Evolutionary conservation across 768 basidiomycete species (phyloP).

Genomic region (Termitomyces sp.): DNA sequence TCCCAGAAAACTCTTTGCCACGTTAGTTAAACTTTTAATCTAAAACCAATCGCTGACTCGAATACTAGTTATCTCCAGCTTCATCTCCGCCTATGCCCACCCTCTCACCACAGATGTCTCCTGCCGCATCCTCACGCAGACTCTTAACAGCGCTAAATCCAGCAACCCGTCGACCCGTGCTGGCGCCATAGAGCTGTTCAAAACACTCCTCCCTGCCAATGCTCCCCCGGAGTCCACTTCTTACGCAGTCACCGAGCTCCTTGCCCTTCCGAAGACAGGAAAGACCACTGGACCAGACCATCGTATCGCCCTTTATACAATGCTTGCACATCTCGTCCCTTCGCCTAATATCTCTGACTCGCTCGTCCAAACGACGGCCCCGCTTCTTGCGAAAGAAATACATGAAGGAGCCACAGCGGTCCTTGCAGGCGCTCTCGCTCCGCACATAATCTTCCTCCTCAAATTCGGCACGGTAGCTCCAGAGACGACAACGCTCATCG

Average conservation of each 20-base stretch:
- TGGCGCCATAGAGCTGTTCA: constrained; percentile 55
- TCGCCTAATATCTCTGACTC: constrained; percentile 32
- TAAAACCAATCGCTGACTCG: neutral
- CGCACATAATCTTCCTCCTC: constrained; percentile 58
- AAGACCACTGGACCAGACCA: constrained; percentile 90
- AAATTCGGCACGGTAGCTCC: constrained; percentile 29
- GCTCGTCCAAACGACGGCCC: constrained; percentile 39
- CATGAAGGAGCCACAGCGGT: constrained; percentile 59
- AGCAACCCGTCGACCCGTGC: constrained; percentile 56
- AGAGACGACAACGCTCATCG: constrained; percentile 43
- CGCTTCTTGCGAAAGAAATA: constrained; percentile 64
- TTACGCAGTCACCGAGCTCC: constrained; percentile 54
- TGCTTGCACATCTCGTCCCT: constrained; percentile 55
- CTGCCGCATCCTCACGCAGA: constrained; percentile 50
- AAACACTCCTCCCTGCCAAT: constrained; percentile 31
- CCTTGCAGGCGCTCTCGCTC: constrained; percentile 48
- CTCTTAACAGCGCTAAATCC: constrained; percentile 70
- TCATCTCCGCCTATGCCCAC: constrained; percentile 51
- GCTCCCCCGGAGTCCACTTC: constrained; percentile 31
- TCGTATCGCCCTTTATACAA: constrained; percentile 72
- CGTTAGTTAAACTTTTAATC: constrained; percentile 32
- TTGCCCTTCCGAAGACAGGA: constrained; percentile 71
- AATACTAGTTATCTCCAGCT: constrained; percentile 47
- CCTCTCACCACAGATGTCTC: constrained; percentile 43
- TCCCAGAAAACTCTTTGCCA: constrained; percentile 71